These are phyloP conservation scores for Ustilago vetiveriae DNA, from an alignment of 1,284 basidiomycete genomes.

Conservation along the genomic window DNA sequence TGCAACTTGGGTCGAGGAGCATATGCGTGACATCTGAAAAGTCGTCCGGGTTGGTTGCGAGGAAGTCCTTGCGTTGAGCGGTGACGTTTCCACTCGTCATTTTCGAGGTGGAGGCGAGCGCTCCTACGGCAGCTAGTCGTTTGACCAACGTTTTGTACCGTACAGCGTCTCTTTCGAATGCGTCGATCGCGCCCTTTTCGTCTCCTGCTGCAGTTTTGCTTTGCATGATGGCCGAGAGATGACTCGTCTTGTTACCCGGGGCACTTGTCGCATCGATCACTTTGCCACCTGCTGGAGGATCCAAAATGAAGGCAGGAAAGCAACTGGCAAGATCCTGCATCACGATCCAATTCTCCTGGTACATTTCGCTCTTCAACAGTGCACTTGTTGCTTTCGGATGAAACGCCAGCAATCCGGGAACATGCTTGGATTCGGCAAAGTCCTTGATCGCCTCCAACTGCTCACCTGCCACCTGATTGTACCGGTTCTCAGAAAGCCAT, in stretches of 20 bases:
- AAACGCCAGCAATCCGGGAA: constrained; percentile 82
- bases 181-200: constrained; percentile 25
- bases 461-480: constrained; percentile 27
- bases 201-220: not conserved
- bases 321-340: constrained; percentile 98
- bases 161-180: constrained; percentile 53
- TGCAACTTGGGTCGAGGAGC: constrained; percentile 63
- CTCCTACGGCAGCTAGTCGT: constrained; percentile 27
- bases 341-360: constrained; percentile 81
- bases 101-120: constrained; percentile 7
- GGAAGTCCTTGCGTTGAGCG: constrained; percentile 52
- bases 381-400: constrained; percentile 70
- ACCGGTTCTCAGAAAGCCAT: constrained; percentile 71
- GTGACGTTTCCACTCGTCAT: constrained; percentile 38
- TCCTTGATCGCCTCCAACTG: constrained; percentile 49
- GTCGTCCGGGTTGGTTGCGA: constrained; percentile 40
- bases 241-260: constrained; percentile 97
- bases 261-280: constrained; percentile 96
- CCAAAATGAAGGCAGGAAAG: constrained; percentile 83
- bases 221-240: constrained; percentile 78
- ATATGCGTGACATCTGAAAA: constrained; percentile 48
- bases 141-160: constrained; percentile 33
- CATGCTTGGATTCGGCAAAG: constrained; percentile 71
- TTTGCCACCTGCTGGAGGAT: constrained; percentile 11
- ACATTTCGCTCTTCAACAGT: constrained; percentile 68